Evolutionary conservation across 2,329 filamentous ascomycete species (phyloP).

Genomic region (Ilyonectria mors-panacis): DNA sequence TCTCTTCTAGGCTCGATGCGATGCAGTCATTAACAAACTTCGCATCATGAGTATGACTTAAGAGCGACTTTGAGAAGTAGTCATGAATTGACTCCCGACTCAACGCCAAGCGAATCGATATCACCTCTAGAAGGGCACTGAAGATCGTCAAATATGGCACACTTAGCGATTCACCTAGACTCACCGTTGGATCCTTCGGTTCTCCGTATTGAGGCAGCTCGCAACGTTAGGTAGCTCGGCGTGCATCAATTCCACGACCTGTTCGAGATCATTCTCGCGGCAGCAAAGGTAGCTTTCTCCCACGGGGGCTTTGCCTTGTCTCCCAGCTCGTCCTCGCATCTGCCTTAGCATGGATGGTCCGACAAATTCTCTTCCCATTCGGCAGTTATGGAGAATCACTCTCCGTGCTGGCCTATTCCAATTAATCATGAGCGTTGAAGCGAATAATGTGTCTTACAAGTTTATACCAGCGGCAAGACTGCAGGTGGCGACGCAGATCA

Average conservation of each 20-base stretch:
- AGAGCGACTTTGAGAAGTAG: conserved; percentile 77
- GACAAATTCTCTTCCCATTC: conserved; percentile 83
- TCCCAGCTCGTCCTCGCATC: conserved; percentile 84
- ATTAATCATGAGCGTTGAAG: conserved; percentile 26
- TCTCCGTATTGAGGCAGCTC: conserved; percentile 78
- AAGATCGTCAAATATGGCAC: conserved; percentile 31
- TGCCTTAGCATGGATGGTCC: conserved; percentile 85
- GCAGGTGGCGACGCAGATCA: conserved; percentile 82
- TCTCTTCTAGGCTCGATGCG: conserved; percentile 70
- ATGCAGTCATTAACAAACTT: conserved; percentile 68
- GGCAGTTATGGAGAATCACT: conserved; percentile 81
- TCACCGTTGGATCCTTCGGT: conserved; percentile 76
- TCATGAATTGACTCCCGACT: conserved; percentile 76
- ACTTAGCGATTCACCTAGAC: not conserved
- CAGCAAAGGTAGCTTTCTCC: conserved; percentile 86
- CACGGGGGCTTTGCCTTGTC: conserved; percentile 83
- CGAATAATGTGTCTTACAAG: conserved; percentile 55
- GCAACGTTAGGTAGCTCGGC: conserved; percentile 79
- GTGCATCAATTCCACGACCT: conserved; percentile 78
- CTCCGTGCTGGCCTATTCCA: conserved; percentile 70
- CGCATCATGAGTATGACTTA: conserved; percentile 70
- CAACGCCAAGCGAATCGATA: conserved; percentile 77
- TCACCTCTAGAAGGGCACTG: conserved; percentile 79
- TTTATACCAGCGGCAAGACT: conserved; percentile 89
- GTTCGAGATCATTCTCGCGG: conserved; percentile 76